Conservation (phyloP, 2,329 filamentous ascomycete species). For the Bipolaris bicolor region DNA sequence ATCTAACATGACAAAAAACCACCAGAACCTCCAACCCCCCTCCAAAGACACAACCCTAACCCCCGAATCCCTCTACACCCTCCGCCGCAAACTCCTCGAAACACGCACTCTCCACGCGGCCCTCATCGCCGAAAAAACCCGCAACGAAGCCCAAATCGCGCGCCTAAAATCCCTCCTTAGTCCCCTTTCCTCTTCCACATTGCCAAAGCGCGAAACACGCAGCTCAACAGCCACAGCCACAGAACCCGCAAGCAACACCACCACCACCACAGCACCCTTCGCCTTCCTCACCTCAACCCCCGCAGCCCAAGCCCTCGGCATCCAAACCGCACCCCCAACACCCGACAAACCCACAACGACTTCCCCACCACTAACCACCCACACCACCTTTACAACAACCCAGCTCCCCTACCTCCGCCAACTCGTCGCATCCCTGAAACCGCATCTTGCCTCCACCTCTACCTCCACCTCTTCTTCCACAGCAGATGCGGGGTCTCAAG, state of each 20-base stretch:
- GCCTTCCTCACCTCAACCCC: constrained; percentile 63
- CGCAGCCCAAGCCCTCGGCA: constrained; percentile 54
- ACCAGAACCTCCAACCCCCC: constrained; percentile 35
- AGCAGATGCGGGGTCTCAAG: constrained; percentile 1
- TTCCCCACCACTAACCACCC: constrained; percentile 66
- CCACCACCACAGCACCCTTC: constrained; percentile 44
- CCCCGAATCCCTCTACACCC: constrained; percentile 70
- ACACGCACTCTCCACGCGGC: constrained; percentile 76
- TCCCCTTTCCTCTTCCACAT: neutral
- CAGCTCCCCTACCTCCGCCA: constrained; percentile 81
- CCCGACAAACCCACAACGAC: constrained; percentile 21
- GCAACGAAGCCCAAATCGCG: constrained; percentile 73
- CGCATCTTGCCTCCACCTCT: constrained; percentile 60
- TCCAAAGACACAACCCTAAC: constrained; percentile 56
- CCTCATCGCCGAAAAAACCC: constrained; percentile 71
- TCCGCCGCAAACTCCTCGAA: constrained; percentile 76
- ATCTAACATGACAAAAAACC: neutral
- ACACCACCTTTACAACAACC: constrained; percentile 77
- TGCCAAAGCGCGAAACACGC: constrained; percentile 27
- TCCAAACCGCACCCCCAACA: constrained; percentile 40
- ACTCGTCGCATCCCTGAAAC: constrained; percentile 70
- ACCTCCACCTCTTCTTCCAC: constrained; percentile 34
- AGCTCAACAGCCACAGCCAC: constrained; percentile 20
- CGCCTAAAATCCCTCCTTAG: constrained; percentile 66
- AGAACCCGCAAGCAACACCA: neutral